phyloP scores from a whole-genome alignment of 306 rosid species.

The Cicer cuneatum region DNA sequence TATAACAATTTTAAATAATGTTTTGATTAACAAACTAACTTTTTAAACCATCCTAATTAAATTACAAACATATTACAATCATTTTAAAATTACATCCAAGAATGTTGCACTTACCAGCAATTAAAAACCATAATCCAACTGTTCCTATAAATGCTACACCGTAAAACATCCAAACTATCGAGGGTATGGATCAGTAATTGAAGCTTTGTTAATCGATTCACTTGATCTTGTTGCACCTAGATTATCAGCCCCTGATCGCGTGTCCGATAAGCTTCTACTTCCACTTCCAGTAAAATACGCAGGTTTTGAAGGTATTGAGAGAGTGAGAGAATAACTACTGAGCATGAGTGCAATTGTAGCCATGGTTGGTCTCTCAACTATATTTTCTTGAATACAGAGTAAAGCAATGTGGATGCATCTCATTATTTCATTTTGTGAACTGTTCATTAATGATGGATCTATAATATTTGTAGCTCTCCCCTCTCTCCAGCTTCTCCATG shows the following conservation, averaged over 20 bases:
- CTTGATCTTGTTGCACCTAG: not conserved
- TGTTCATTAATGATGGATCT: conserved; percentile 42
- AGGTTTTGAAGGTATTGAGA: conserved; percentile 45
- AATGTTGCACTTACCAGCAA: too few relatives aligned
- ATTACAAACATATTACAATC: too few relatives aligned
- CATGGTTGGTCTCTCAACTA: conserved; percentile 59
- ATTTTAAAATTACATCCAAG: too few relatives aligned
- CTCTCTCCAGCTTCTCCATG: conserved; percentile 56
- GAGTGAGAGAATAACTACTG: conserved; percentile 41
- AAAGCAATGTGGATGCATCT: conserved; percentile 67
- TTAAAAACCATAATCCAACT: too few relatives aligned
- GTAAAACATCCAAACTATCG: conserved; percentile 35
- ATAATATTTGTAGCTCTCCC: conserved; percentile 42
- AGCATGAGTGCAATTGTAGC: conserved; percentile 45
- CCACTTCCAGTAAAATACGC: conserved; percentile 45
- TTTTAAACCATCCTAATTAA: too few relatives aligned
- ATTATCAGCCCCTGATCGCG: not conserved
- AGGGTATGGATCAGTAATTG: conserved; percentile 49
- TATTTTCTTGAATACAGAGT: conserved; percentile 57
- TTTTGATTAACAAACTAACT: too few relatives aligned
- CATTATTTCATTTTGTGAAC: conserved; percentile 44
- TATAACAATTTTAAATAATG: too few relatives aligned
- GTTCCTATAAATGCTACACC: too few relatives aligned
- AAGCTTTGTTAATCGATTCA: conserved; percentile 34
- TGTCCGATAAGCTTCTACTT: not conserved